Evolutionary conservation across 2,329 filamentous ascomycete species (phyloP).

Genomic region (Xylaria polymorpha): DNA sequence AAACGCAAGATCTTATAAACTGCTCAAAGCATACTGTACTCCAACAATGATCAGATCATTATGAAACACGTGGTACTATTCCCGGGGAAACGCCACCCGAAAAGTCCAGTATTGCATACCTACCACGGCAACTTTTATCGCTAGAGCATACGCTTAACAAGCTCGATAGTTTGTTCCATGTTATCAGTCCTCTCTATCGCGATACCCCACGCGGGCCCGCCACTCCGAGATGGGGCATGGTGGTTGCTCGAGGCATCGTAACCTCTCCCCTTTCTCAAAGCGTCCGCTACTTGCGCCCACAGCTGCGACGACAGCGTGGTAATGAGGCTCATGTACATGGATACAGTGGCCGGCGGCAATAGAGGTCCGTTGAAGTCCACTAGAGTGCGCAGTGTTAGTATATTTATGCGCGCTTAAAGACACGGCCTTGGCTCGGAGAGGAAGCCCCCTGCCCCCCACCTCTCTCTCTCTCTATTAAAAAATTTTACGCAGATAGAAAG

Average conservation of each 20-base stretch:
- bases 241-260: not conserved
- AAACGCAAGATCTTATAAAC: not conserved
- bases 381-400: not conserved
- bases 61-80: too few species aligned
- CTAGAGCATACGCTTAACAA: conserved; percentile 11
- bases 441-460: too few species aligned
- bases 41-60: not conserved
- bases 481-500: too few species aligned
- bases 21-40: not conserved
- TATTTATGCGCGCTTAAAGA: too few species aligned
- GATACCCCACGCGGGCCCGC: conserved; percentile 19
- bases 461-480: not conserved
- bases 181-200: conserved; percentile 23
- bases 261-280: conserved; percentile 1
- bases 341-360: conserved; percentile 17
- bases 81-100: too few species aligned
- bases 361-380: conserved; percentile 30
- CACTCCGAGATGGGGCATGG: not conserved
- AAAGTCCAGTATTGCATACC: not conserved
- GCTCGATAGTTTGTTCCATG: conserved; percentile 18
- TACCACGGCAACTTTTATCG: not conserved
- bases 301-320: conserved; percentile 23
- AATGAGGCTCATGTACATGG: conserved; percentile 30
- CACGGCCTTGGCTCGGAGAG: not conserved
- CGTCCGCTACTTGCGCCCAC: conserved; percentile 28